Conservation (phyloP, 225 moss, liverwort and hornwort genomes). For the Marchantia paleacea region DNA sequence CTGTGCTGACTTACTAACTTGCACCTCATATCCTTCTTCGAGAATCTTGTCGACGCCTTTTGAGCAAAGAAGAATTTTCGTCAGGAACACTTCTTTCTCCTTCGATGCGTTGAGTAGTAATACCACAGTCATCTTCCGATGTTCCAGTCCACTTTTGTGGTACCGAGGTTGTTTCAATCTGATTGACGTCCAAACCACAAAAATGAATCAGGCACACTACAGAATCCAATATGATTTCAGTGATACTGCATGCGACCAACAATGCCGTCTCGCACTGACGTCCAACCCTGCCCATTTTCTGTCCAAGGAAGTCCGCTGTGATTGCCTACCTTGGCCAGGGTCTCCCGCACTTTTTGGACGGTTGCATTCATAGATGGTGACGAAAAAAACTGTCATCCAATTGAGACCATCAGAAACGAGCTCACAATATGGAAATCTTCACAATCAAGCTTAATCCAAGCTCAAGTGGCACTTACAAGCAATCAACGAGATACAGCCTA, state of each 20-base stretch:
- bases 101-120: background rate
- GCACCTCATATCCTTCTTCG: conserved; percentile 44
- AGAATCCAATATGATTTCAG: background rate
- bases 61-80: conserved; percentile 5
- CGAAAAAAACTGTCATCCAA: conserved; percentile 26
- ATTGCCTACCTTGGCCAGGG: conserved; percentile 28
- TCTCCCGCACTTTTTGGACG: conserved; percentile 34
- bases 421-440: background rate
- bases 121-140: background rate
- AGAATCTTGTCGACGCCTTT: conserved; percentile 27
- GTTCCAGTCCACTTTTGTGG: conserved; percentile 8
- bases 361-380: conserved; percentile 34
- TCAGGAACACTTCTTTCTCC: conserved; percentile 13
- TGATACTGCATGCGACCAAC: background rate
- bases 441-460: background rate
- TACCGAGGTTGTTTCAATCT: conserved; percentile 26
- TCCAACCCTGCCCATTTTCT: background rate
- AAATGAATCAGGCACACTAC: background rate
- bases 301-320: background rate
- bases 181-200: background rate
- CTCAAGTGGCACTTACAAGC: background rate
- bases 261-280: background rate
- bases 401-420: background rate
- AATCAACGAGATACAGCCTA: background rate
- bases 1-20: background rate